phyloP scores from a whole-genome alignment of 2,329 filamentous ascomycete species.

The Onygena corvina region DNA sequence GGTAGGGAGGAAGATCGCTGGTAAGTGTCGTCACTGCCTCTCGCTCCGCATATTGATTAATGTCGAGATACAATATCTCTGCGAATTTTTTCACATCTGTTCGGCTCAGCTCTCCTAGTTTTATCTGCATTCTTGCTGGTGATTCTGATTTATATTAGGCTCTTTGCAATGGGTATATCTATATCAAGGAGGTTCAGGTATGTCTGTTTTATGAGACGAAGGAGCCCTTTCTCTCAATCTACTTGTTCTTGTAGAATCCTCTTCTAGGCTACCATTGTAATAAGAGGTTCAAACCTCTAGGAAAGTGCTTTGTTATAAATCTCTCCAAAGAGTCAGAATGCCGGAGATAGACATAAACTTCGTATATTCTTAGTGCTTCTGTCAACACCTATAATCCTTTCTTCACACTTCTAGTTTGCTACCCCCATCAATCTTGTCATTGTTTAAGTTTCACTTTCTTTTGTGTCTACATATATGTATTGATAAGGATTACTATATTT shows the following conservation, averaged over 20 bases:
- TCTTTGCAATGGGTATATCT: too few relatives aligned
- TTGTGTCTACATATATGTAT: not conserved
- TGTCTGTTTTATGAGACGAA: too few relatives aligned
- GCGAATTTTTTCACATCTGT: slow-evolving; percentile 11
- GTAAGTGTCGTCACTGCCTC: not conserved
- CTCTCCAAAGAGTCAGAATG: too few relatives aligned
- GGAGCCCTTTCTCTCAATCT: too few relatives aligned
- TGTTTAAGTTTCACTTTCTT: not conserved
- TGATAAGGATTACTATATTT: not conserved
- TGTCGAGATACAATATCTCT: slow-evolving; percentile 5
- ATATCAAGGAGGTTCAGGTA: too few relatives aligned
- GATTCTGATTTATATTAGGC: too few relatives aligned
- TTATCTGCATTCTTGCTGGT: not conserved
- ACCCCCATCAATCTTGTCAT: not conserved
- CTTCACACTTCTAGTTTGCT: not conserved
- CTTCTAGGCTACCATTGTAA: too few relatives aligned
- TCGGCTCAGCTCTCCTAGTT: slow-evolving; percentile 3
- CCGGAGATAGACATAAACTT: not conserved
- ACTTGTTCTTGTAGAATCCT: too few relatives aligned
- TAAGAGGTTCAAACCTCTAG: not conserved
- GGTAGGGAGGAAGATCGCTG: slow-evolving; percentile 6
- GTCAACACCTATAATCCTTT: not conserved
- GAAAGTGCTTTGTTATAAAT: not conserved
- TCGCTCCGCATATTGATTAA: not conserved
- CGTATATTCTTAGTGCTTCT: not conserved